Percentiles rank a stretch among this genome's conserved stretches.
Conservation (phyloP, 225 moss, liverwort and hornwort genomes). For the Neckera pumila region DNA sequence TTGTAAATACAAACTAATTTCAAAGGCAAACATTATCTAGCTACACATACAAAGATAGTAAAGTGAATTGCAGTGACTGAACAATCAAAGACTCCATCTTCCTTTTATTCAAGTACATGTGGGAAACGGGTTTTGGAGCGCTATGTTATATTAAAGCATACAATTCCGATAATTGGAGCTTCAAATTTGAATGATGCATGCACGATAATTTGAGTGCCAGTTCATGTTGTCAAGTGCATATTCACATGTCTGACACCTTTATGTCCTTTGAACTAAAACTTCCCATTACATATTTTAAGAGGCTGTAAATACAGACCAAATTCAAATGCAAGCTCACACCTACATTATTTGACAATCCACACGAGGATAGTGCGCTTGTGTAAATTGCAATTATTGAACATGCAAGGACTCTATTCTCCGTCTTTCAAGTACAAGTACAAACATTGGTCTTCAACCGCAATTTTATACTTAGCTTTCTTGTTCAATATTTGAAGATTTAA, state of each 20-base stretch:
- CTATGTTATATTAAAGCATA: neutral
- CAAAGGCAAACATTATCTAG: neutral
- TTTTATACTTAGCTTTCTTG: accelerated
- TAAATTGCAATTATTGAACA: neutral
- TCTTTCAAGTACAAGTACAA: accelerated
- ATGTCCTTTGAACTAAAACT: neutral
- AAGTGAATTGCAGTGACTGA: no score
- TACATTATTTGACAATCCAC: neutral
- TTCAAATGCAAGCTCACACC: neutral
- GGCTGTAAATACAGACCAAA: neutral
- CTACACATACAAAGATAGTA: neutral
- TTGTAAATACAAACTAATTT: neutral
- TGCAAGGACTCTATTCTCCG: accelerated
- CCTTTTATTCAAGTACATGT: accelerated
- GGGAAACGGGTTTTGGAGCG: accelerated
- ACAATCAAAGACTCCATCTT: neutral
- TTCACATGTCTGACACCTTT: no score
- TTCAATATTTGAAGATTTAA: neutral
- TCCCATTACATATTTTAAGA: accelerated
- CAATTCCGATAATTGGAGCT: neutral
- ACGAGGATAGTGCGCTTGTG: accelerated
- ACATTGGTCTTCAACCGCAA: accelerated
- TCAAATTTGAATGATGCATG: neutral
- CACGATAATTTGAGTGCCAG: no score
- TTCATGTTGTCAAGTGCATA: neutral